Conservation (phyloP, 202 grass and related monocot species). For the Tripidium arundinaceum region DNA sequence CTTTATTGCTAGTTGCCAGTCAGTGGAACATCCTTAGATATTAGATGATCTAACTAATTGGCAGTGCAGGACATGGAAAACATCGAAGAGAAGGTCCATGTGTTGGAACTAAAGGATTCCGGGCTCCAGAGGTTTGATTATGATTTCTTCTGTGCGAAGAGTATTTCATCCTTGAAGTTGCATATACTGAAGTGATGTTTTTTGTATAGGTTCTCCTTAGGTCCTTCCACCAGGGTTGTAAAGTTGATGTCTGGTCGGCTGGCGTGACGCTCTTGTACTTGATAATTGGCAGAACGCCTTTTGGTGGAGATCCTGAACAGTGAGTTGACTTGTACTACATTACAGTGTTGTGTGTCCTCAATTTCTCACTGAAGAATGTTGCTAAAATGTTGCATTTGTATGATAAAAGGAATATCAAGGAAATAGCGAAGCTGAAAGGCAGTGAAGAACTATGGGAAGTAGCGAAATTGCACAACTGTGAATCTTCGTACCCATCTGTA, state of each 20-base stretch:
- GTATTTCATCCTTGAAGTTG: not conserved
- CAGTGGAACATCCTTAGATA: not conserved
- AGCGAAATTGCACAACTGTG: constrained; percentile 74
- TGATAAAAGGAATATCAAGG: constrained; percentile 74
- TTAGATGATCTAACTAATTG: constrained; percentile 27
- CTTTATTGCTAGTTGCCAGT: not conserved
- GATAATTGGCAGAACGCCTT: constrained; percentile 72
- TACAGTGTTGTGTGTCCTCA: not conserved
- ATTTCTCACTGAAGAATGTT: not conserved
- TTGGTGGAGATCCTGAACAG: constrained; percentile 86
- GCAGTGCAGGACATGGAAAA: constrained; percentile 55
- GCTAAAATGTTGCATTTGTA: constrained; percentile 36
- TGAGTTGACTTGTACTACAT: constrained; percentile 38
- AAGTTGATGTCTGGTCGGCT: constrained; percentile 92
- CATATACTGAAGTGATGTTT: constrained; percentile 26
- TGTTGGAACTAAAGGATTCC: constrained; percentile 97
- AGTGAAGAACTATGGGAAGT: constrained; percentile 93
- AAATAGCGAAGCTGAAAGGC: constrained; percentile 85
- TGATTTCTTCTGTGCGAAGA: not conserved
- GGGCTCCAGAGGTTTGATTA: constrained; percentile 85
- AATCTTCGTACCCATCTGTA: constrained; percentile 74
- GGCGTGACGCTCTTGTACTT: constrained; percentile 86
- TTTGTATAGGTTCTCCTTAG: constrained; percentile 81
- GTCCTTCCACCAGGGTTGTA: constrained; percentile 87
- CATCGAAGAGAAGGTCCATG: constrained; percentile 91